Conservation (phyloP, 192 early-diverging fungal species). For the Radiomyces spectabilis region DNA sequence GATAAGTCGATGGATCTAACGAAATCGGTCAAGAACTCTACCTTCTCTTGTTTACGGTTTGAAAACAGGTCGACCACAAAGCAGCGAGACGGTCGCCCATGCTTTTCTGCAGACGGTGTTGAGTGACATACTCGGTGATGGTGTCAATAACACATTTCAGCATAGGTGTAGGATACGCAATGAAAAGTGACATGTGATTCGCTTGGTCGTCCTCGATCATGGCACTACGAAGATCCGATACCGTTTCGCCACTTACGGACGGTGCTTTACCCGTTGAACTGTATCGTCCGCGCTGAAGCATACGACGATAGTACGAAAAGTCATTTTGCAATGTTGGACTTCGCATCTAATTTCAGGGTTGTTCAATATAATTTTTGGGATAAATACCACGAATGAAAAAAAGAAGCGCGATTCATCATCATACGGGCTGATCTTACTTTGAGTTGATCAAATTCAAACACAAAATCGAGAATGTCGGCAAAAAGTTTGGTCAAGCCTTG, state of each 20-base stretch:
- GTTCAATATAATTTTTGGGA: too few species aligned
- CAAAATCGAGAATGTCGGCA: constrained; percentile 77
- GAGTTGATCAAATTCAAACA: constrained; percentile 84
- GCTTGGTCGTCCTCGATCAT: constrained; percentile 76
- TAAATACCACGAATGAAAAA: too few species aligned
- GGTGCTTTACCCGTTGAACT: not conserved
- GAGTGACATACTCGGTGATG: constrained; percentile 52
- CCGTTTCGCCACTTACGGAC: not conserved
- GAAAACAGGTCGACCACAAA: constrained; percentile 66
- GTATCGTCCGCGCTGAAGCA: constrained; percentile 59
- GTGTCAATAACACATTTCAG: constrained; percentile 76
- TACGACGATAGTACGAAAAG: constrained; percentile 91
- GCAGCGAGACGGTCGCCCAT: constrained; percentile 65
- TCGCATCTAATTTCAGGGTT: too few species aligned
- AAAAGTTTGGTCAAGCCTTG: constrained; percentile 73
- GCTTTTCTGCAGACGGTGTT: constrained; percentile 11
- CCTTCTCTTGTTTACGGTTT: constrained; percentile 25
- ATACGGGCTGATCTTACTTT: constrained; percentile 47
- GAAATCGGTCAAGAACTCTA: not conserved
- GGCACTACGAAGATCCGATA: constrained; percentile 36
- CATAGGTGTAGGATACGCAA: constrained; percentile 89
- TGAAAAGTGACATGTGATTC: constrained; percentile 90
- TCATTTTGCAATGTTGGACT: constrained; percentile 73
- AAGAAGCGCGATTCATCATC: too few species aligned
- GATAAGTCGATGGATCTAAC: too few species aligned